A percentile compares a stretch with the other conserved stretches of the same genome.
Conservation (phyloP, 2,329 filamentous ascomycete species). For the Colletotrichum euphorbiae region DNA sequence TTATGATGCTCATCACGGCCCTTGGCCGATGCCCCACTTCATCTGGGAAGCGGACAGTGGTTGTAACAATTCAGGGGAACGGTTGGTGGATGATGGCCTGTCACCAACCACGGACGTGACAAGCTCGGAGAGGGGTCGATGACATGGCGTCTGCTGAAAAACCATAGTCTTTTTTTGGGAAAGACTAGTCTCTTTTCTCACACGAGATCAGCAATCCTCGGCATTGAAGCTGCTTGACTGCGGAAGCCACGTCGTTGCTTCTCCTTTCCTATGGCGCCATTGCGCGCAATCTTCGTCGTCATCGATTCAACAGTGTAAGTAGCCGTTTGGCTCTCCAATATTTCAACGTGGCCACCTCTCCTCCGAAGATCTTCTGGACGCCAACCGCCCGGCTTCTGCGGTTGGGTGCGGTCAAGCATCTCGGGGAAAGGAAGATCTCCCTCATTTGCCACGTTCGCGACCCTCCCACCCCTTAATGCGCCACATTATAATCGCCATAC, state of each 20-base stretch:
- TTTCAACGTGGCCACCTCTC: constrained; percentile 11
- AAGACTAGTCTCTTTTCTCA: too few species aligned
- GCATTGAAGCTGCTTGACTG: too few species aligned
- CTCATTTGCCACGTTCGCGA: constrained; percentile 31
- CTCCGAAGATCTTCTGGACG: background rate
- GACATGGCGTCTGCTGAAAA: background rate
- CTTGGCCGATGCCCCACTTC: background rate
- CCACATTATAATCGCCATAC: constrained; percentile 25
- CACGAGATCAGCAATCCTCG: too few species aligned
- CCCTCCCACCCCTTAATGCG: constrained; percentile 18
- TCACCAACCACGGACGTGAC: background rate
- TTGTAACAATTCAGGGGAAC: background rate
- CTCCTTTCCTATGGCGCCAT: background rate
- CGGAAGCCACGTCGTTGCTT: background rate
- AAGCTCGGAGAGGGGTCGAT: background rate
- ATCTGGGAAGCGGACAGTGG: background rate
- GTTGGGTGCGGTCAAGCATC: background rate
- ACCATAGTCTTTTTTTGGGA: background rate
- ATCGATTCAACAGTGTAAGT: background rate
- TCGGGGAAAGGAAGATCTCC: constrained; percentile 2
- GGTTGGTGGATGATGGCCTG: background rate
- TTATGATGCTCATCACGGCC: background rate
- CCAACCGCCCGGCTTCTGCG: background rate
- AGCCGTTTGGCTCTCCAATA: background rate
- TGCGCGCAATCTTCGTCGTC: background rate